These are phyloP conservation scores for Bruguiera sexangula DNA, from an alignment of 345 rosid genomes.

Conservation along the genomic window DNA sequence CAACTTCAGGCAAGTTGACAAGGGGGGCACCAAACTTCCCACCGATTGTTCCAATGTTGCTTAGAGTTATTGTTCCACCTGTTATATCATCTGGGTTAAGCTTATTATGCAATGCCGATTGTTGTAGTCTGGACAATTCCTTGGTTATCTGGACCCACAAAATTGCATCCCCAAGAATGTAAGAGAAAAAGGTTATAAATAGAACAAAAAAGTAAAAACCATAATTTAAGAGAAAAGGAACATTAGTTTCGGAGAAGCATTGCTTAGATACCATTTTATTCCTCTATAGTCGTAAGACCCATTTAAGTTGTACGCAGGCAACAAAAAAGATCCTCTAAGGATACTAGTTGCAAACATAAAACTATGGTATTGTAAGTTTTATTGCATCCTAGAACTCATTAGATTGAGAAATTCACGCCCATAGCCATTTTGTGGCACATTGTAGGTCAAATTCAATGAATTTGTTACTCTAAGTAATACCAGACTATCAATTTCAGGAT, in stretches of 20 bases:
- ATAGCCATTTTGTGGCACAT: neutral
- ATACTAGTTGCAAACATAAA: neutral
- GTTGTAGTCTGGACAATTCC: constrained; percentile 75
- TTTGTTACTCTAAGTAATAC: neutral
- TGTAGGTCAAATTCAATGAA: no score
- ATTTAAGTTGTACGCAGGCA: neutral
- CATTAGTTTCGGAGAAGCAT: neutral
- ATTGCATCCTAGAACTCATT: neutral
- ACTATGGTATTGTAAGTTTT: neutral
- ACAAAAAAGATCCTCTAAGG: neutral
- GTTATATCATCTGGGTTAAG: constrained; percentile 68
- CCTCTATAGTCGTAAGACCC: neutral
- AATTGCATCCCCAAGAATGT: neutral
- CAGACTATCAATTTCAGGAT: neutral
- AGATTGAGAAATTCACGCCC: neutral
- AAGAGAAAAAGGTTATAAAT: neutral
- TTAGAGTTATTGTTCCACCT: constrained; percentile 85
- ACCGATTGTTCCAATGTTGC: constrained; percentile 91
- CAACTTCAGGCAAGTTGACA: constrained; percentile 85
- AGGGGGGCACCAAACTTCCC: constrained; percentile 91
- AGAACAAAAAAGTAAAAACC: neutral
- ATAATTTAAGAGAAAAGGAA: neutral
- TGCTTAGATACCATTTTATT: neutral
- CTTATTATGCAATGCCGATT: constrained; percentile 59
- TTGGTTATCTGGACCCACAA: constrained; percentile 52